Base-by-base conservation (phyloP, 768 basidiomycete species). In the Russula brevipes region DNA sequence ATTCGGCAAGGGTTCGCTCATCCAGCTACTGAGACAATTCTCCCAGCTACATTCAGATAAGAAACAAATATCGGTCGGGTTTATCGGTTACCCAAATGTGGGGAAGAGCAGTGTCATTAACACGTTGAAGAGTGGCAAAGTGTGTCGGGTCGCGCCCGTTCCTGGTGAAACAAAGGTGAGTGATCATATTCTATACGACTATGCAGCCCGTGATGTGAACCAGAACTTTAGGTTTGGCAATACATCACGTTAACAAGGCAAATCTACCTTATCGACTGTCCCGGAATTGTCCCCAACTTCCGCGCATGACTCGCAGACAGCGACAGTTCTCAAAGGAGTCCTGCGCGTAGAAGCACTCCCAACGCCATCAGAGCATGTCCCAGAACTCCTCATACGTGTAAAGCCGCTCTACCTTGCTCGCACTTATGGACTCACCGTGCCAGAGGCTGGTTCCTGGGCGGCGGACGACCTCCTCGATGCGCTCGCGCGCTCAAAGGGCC, bases 211-310 rank as follows among this genome's bases (percentile, higher is more conserved):
- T 41, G 52, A 54, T 35, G 33, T 38, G 19, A 59, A 11, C 38
- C 52, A 33, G 10, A 36, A 31, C 10, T 11, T 16, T 60, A 76
- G 76, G 95, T 98, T 68, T 99, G 97, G 97, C 96, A 99, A 82
- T 99, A 99, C 76, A 98, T 99, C 78, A 95, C 94, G 35, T 79
- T 99, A 46, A 99, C 95, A 63, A 85, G 89, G 66, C 84, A 91
- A 58, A 99, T 99, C 73, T 99, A 98, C 79, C 88, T 99, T 69
- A 98, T 99, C 77, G 97, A 99, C 76, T 99, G 97, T 73, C 97
- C 97, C 35, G 97, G 97, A 54, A 91, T 98, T 74, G 97, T 98
- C 1, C 96, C n/a, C 96, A 2, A 88, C 94, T 17, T 95, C 94
- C 30, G 89, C 93, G 2, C 82, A 90, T 65, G 95, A 98, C 74